phyloP scores from a whole-genome alignment of 805 yeast genomes.

The Phaffomyces opuntiae region DNA sequence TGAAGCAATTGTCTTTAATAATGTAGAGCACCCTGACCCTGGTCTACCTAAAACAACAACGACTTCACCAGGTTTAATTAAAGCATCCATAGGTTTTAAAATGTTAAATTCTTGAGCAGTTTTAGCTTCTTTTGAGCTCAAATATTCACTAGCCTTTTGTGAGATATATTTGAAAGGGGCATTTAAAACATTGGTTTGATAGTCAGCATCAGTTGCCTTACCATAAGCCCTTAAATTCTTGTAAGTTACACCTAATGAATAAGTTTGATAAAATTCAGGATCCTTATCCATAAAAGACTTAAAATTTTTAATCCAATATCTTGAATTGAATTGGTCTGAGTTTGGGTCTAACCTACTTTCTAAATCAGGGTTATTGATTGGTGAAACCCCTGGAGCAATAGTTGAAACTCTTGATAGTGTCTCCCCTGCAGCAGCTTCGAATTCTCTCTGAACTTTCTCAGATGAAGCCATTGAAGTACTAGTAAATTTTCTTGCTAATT shows the following conservation, averaged over 20 bases:
- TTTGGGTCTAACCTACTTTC: constrained; percentile 53
- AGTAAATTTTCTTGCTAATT: constrained; percentile 5
- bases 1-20: constrained; percentile 53
- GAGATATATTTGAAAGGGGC: constrained; percentile 20
- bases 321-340: constrained; percentile 46
- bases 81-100: constrained; percentile 60
- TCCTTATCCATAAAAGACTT: constrained; percentile 41
- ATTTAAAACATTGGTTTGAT: constrained; percentile 53
- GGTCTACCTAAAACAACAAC: constrained; percentile 73
- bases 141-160: constrained; percentile 5
- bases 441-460: constrained; percentile 19
- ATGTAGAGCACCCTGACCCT: constrained; percentile 72
- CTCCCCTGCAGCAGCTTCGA: constrained; percentile 16
- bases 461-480: constrained; percentile 12
- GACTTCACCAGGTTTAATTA: constrained; percentile 54
- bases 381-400: constrained; percentile 32
- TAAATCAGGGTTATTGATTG: constrained; percentile 24
- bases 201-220: constrained; percentile 48
- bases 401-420: constrained; percentile 26
- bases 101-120: constrained; percentile 31
- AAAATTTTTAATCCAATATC: constrained; percentile 58
- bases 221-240: constrained; percentile 55
- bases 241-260: constrained; percentile 49
- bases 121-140: constrained; percentile 11
- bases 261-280: constrained; percentile 50